These are phyloP conservation scores for Debaryomyces udenii DNA, from an alignment of 1,139 yeast species.

Conservation along the genomic window DNA sequence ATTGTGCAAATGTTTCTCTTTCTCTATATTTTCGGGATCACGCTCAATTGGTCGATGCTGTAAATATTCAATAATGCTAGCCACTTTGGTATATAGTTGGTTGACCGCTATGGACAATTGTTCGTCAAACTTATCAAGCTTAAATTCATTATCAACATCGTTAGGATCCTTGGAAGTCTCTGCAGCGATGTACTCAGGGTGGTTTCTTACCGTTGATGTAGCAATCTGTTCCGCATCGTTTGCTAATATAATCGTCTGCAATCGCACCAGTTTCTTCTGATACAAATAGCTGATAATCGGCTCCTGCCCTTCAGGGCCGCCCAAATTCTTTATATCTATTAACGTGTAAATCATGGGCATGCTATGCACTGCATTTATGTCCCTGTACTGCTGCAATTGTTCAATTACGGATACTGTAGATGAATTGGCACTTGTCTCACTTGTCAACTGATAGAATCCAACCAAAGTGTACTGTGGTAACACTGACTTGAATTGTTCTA, in stretches of 20 bases:
- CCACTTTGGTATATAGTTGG: constrained; percentile 27
- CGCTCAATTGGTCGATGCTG: constrained; percentile 13
- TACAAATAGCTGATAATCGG: constrained; percentile 9
- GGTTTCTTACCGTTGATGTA: constrained; percentile 29
- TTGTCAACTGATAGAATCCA: constrained; percentile 32
- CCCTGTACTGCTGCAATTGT: constrained; percentile 9
- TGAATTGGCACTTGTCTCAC: constrained; percentile 12
- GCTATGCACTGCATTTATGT: constrained; percentile 8
- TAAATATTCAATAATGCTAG: constrained; percentile 23
- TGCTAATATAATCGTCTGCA: constrained; percentile 20
- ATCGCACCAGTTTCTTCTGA: constrained; percentile 6
- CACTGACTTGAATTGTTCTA: constrained; percentile 31
- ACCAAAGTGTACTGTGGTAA: constrained; percentile 30
- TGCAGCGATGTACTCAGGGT: constrained; percentile 23
- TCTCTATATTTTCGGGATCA: constrained; percentile 13
- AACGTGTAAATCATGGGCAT: constrained; percentile 3
- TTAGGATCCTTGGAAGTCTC: constrained; percentile 12
- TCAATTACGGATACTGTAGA: constrained; percentile 14
- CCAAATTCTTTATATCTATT: background rate
- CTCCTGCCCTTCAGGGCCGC: background rate
- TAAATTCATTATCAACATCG: constrained; percentile 10
- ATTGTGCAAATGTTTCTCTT: constrained; percentile 22
- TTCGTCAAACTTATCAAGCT: constrained; percentile 17
- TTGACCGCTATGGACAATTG: constrained; percentile 22
- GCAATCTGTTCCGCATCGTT: constrained; percentile 32